A percentile compares a stretch with the other conserved stretches of the same genome.
These are phyloP conservation scores for Vigna mungo DNA, from an alignment of 306 rosid species.

Conservation along the genomic window DNA sequence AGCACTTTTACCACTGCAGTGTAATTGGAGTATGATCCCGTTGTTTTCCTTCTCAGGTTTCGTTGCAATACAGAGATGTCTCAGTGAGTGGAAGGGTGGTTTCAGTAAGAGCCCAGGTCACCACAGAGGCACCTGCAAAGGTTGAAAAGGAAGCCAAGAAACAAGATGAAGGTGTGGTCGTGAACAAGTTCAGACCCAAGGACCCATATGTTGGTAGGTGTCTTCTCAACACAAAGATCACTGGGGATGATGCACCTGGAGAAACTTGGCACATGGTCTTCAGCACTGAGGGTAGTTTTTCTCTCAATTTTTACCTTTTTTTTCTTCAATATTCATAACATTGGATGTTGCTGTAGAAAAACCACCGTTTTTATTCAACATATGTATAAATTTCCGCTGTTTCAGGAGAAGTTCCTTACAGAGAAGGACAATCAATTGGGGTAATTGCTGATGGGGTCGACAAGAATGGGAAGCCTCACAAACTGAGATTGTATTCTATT, in stretches of 20 bases:
- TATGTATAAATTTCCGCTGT: neutral
- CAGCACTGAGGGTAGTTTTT: slow-evolving; percentile 75
- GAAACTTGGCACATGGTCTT: slow-evolving; percentile 98
- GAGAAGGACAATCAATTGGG: slow-evolving; percentile 92
- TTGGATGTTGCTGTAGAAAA: neutral
- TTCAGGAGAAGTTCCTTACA: slow-evolving; percentile 86
- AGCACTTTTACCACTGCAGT: neutral
- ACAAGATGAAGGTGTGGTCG: slow-evolving; percentile 84
- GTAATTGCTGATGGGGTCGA: slow-evolving; percentile 84
- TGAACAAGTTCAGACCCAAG: slow-evolving; percentile 88
- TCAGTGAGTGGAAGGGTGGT: slow-evolving; percentile 59
- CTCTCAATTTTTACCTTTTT: neutral
- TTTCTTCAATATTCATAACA: neutral
- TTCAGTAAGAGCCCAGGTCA: slow-evolving; percentile 82
- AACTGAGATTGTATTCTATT: slow-evolving; percentile 85
- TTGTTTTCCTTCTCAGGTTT: slow-evolving; percentile 54
- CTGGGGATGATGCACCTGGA: slow-evolving; percentile 95
- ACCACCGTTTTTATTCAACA: neutral
- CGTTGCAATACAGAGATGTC: slow-evolving; percentile 59
- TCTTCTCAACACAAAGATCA: slow-evolving; percentile 90
- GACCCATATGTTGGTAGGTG: slow-evolving; percentile 73
- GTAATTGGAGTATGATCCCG: slow-evolving; percentile 18
- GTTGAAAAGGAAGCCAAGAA: slow-evolving; percentile 84
- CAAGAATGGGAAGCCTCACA: slow-evolving; percentile 95
- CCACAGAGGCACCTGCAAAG: slow-evolving; percentile 87